phyloP scores from a whole-genome alignment of 768 basidiomycete genomes.

The Pisolithus marmoratus region DNA sequence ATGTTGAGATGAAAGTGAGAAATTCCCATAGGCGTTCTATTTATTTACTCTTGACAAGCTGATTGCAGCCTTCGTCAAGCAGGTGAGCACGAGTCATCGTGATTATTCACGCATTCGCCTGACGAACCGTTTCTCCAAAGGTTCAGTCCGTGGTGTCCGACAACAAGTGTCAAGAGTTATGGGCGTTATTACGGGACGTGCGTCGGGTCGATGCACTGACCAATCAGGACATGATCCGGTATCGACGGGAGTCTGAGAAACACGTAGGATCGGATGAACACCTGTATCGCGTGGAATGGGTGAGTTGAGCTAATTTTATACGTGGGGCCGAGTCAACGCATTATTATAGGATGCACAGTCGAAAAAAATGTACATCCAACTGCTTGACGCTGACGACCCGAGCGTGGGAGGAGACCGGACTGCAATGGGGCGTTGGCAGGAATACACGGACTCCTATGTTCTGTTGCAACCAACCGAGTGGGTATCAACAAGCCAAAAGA shows the following conservation, averaged over 20 bases:
- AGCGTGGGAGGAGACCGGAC: conserved; percentile 53
- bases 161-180: conserved; percentile 80
- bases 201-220: conserved; percentile 48
- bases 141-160: conserved; percentile 85
- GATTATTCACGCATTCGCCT: too few species aligned
- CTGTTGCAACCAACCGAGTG: conserved; percentile 69
- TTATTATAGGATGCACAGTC: conserved; percentile 52
- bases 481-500: conserved; percentile 41
- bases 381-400: conserved; percentile 58
- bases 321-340: conserved; percentile 3
- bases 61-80: conserved; percentile 84
- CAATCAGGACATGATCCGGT: conserved; percentile 65
- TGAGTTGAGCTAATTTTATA: conserved; percentile 24
- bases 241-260: conserved; percentile 74
- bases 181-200: conserved; percentile 64
- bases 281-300: conserved; percentile 78
- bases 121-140: conserved; percentile 33
- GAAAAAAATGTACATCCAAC: conserved; percentile 53
- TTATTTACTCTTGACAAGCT: conserved; percentile 94
- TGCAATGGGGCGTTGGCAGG: conserved; percentile 56
- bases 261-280: conserved; percentile 72
- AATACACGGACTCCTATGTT: conserved; percentile 70
- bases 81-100: conserved; percentile 41
- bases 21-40: conserved; percentile 69
- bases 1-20: conserved; percentile 6